phyloP scores from a whole-genome alignment of 106 monocot genomes.

The Amphibolis antarctica region DNA sequence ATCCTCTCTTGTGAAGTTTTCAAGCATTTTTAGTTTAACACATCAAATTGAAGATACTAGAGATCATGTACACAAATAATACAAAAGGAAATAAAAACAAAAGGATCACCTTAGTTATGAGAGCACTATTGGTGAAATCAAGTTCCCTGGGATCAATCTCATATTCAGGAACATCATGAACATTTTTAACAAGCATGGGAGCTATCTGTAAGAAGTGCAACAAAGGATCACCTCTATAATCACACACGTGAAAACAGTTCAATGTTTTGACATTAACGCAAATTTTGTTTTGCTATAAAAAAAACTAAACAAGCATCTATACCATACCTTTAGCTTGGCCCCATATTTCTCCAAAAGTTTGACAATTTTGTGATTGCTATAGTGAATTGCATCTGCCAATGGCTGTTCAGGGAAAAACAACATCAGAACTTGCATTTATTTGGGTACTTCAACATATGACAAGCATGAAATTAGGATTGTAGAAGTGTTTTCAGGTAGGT shows the following conservation, averaged over 20 bases:
- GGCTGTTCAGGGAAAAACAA: constrained; percentile 37
- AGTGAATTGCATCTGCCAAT: constrained; percentile 74
- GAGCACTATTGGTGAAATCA: constrained; percentile 60
- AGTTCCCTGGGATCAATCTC: constrained; percentile 72
- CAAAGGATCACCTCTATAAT: background rate
- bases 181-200: constrained; percentile 75
- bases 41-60: too few species aligned
- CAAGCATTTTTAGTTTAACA: too few species aligned
- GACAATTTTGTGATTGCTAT: constrained; percentile 53
- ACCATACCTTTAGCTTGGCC: constrained; percentile 52
- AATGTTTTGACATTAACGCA: background rate
- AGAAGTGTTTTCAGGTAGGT: background rate
- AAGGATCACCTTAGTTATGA: constrained; percentile 57
- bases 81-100: background rate
- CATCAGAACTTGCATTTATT: background rate
- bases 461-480: background rate
- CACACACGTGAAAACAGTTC: background rate
- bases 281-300: too few species aligned
- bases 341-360: constrained; percentile 68
- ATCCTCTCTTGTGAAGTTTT: too few species aligned
- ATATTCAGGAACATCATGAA: constrained; percentile 73
- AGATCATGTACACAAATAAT: background rate
- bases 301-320: background rate
- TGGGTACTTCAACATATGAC: background rate
- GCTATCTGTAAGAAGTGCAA: constrained; percentile 24